Base-by-base conservation (phyloP, 2,329 filamentous ascomycete species). In the Penicillium hesseltinei region DNA sequence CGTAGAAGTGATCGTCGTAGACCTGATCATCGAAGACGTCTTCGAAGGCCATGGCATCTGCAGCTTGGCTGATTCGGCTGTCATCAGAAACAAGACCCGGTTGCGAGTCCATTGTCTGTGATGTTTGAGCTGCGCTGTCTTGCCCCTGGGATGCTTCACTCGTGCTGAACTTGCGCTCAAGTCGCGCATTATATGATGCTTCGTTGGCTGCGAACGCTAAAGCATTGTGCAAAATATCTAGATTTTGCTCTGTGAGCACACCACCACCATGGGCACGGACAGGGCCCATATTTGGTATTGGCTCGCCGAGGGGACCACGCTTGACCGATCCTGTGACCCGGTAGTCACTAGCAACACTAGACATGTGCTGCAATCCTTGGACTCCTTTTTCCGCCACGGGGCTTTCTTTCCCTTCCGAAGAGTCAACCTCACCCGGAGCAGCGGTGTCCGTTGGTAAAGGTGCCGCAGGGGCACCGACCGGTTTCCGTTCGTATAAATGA, bases 141-240 rank as follows among this genome's bases (percentile, higher is more conserved):
- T 68, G 68, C 19, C 69, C 75, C 23, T 72, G 54, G 1, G 75
- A 77, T 19, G 63, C 65, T 71, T 77, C 73, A 53, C 74, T 79
- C 27, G 77, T 72, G 64, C 82, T 84, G 33, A 77, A 74, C 29
- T 84, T 81, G 15, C 90, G 82, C 17, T 84, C 80, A 65, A 96
- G 93, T 56, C 90, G 88, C 3, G 91, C 91, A 38, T 87, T 88
- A 1, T 85, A 85, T 23, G 86, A 88, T 6, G 92, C 91, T 69
- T 88, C 82, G 60, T 88, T 87, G 10, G 91, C 89, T 7, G 92
- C 93, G 46, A 89, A 88, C 2, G 91, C 91, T 5, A 97, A 80
- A 1, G 92, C 91, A 51, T 88, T 88, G 69, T 96, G 92, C 67
- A 97, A 93, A 1, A 85, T 88, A 42, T 86, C 85, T 21, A 89